Conservation (phyloP, 129 eudicot species). For the Mikania micrantha region DNA sequence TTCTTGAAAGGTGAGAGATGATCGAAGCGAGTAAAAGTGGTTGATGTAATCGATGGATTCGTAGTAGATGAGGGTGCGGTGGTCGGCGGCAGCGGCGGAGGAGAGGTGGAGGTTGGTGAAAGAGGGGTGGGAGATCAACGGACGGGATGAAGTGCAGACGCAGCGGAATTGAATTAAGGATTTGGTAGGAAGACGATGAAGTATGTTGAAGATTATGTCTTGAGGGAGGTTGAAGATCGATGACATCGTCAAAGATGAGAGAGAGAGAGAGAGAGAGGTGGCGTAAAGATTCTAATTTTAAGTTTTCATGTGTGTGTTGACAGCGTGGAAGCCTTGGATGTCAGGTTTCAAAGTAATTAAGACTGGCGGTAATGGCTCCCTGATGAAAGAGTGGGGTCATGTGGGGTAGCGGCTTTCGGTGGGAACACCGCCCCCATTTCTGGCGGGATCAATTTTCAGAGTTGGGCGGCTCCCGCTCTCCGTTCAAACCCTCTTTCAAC, state of each 20-base stretch:
- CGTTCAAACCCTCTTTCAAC: no score
- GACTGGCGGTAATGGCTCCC: no score
- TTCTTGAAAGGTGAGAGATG: slow-evolving; percentile 16
- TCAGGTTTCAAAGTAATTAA: neutral
- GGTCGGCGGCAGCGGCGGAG: slow-evolving; percentile 17
- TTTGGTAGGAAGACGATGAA: slow-evolving; percentile 29
- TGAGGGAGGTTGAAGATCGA: slow-evolving; percentile 32
- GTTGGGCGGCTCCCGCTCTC: no score
- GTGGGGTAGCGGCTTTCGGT: no score
- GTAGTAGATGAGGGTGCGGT: slow-evolving; percentile 29
- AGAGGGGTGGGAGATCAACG: slow-evolving; percentile 33
- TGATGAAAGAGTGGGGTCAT: no score
- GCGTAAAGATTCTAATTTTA: neutral
- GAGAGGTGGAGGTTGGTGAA: slow-evolving; percentile 38
- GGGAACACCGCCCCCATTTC: no score
- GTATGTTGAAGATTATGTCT: slow-evolving; percentile 34
- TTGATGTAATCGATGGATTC: slow-evolving; percentile 34
- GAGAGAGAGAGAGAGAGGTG: neutral
- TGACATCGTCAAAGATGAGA: neutral
- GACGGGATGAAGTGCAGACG: slow-evolving; percentile 19
- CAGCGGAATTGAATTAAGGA: slow-evolving; percentile 26
- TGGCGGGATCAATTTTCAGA: no score
- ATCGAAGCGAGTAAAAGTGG: slow-evolving; percentile 23
- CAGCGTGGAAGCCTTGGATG: no score
- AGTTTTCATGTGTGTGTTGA: neutral